Conservation (phyloP, 2,329 filamentous ascomycete genomes). For the Pseudogymnoascus sp. region DNA sequence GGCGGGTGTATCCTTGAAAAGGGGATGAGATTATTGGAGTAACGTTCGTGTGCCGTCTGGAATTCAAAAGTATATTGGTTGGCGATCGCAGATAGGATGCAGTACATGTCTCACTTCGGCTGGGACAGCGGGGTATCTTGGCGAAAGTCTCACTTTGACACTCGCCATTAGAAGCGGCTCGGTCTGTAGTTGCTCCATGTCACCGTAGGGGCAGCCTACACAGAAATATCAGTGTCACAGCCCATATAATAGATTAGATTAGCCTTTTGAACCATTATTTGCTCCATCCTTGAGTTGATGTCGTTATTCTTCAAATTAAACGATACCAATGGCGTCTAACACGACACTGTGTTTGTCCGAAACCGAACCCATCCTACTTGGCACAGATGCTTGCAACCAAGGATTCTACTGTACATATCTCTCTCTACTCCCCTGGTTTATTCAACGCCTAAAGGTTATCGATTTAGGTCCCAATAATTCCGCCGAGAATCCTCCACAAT, state of each 20-base stretch:
- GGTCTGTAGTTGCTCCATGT: too few species aligned
- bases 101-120: not conserved
- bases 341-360: not conserved
- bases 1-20: not conserved
- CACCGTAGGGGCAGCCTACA: too few species aligned
- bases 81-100: not conserved
- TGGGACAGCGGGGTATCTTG: too few species aligned
- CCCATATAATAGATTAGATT: not conserved
- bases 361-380: not conserved
- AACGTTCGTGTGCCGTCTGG: not conserved
- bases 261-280: too few species aligned
- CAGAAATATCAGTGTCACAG: too few species aligned
- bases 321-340: not conserved
- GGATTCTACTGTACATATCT: not conserved
- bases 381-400: not conserved
- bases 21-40: not conserved
- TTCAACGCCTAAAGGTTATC: not conserved
- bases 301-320: not conserved
- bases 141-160: too few species aligned
- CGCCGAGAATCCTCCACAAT: constrained; percentile 17
- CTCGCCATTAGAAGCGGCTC: too few species aligned
- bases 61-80: not conserved
- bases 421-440: not conserved
- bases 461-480: constrained; percentile 18
- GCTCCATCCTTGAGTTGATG: not conserved